A percentile compares a stretch with the other conserved stretches of the same genome.
phyloP scores from a whole-genome alignment of 2,329 filamentous ascomycete species.

The Cadophora gregata region DNA sequence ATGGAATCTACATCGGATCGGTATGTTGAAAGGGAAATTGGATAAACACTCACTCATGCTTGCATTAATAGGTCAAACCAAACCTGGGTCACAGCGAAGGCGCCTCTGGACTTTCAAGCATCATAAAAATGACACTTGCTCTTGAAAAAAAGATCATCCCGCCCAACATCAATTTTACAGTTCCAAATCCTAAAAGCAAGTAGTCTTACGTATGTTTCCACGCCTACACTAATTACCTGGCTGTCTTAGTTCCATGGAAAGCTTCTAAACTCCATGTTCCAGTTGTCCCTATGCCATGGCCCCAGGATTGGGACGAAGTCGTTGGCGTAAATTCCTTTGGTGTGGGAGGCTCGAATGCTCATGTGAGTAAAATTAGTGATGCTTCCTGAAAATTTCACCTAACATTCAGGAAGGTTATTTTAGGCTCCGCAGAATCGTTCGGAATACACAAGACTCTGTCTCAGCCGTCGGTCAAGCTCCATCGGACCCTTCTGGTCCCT shows the following conservation, averaged over 20 bases:
- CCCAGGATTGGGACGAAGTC: neutral
- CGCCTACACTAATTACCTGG: too few species aligned
- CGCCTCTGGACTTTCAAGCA: conserved; percentile 33
- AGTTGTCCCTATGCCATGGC: conserved; percentile 22
- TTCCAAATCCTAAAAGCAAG: conserved; percentile 25
- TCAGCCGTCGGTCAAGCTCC: too few species aligned
- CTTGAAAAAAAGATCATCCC: conserved; percentile 35
- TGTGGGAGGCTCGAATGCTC: neutral
- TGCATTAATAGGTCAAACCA: neutral
- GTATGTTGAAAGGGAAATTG: too few species aligned
- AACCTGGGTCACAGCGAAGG: conserved; percentile 32
- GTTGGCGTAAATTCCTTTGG: conserved; percentile 1
- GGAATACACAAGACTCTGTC: too few species aligned
- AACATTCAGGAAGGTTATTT: too few species aligned
- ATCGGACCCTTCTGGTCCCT: too few species aligned
- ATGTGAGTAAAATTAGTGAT: neutral
- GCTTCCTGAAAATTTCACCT: too few species aligned
- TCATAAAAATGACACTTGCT: conserved; percentile 39
- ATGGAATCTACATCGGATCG: too few species aligned
- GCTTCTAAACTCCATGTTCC: conserved; percentile 44
- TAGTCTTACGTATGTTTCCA: too few species aligned
- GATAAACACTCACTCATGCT: too few species aligned
- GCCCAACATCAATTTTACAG: conserved; percentile 30
- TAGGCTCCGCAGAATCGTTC: too few species aligned
- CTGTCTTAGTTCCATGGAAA: conserved; percentile 33